phyloP scores from a whole-genome alignment of 192 early-diverging fungal species.

The Funneliformis geosporum region DNA sequence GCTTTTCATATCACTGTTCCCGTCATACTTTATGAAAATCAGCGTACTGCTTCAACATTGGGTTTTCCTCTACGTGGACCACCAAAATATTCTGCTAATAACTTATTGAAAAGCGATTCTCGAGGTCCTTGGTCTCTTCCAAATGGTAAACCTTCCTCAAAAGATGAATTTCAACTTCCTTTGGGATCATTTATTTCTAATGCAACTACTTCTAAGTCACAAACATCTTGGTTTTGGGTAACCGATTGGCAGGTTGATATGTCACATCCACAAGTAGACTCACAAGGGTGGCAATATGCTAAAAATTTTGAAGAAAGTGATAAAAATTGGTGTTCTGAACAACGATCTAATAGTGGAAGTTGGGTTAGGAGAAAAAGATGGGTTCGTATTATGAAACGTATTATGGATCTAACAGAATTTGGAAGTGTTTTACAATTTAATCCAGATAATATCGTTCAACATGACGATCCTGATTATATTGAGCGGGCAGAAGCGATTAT shows the following conservation, averaged over 20 bases:
- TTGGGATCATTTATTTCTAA: constrained; percentile 25
- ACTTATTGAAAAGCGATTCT: constrained; percentile 52
- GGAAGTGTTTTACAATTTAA: not conserved
- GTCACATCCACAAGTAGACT: constrained; percentile 59
- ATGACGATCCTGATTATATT: constrained; percentile 13
- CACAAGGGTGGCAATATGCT: constrained; percentile 76
- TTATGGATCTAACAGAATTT: constrained; percentile 41
- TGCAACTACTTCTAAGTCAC: constrained; percentile 21
- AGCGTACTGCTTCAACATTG: constrained; percentile 58
- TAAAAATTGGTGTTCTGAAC: constrained; percentile 51
- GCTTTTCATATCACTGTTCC: constrained; percentile 59
- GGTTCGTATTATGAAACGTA: constrained; percentile 77
- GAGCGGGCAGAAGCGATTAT: constrained; percentile 29
- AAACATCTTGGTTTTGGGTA: constrained; percentile 73
- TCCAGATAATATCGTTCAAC: not conserved
- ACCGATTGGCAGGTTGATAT: constrained; percentile 79
- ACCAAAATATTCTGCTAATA: constrained; percentile 52
- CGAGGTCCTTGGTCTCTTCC: constrained; percentile 67
- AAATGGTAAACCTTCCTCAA: constrained; percentile 50
- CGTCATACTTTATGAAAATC: constrained; percentile 68
- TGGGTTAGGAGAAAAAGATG: constrained; percentile 73
- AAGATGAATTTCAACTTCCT: constrained; percentile 59
- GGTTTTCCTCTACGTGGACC: constrained; percentile 44
- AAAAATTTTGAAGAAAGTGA: constrained; percentile 57
- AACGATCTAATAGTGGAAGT: constrained; percentile 48